A percentile compares a stretch with the other conserved stretches of the same genome.
Evolutionary conservation across 2,329 filamentous ascomycete species (phyloP).

Genomic region (Exophiala sideris): DNA sequence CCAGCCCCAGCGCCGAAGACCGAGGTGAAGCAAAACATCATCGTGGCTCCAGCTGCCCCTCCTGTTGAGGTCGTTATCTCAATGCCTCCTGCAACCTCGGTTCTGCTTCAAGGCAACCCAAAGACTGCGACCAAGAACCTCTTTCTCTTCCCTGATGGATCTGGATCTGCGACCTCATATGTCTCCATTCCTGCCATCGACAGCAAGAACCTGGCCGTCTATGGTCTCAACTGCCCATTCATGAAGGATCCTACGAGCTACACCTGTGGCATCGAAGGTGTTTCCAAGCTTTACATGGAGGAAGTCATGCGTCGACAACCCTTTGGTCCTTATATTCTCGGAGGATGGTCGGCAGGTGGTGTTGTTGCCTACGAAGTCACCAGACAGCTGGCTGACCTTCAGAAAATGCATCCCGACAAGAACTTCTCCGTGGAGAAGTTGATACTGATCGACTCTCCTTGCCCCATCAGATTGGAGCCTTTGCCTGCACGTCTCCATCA

Average conservation of each 20-base stretch:
- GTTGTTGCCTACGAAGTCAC: slow-evolving; percentile 38
- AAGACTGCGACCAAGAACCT: slow-evolving; percentile 41
- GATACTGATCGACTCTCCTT: slow-evolving; percentile 63
- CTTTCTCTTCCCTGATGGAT: slow-evolving; percentile 46
- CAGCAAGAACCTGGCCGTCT: slow-evolving; percentile 40
- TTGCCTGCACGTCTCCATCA: slow-evolving; percentile 55
- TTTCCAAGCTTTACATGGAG: slow-evolving; percentile 31
- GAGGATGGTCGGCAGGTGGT: slow-evolving; percentile 39
- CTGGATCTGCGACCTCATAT: slow-evolving; percentile 47
- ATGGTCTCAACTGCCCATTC: slow-evolving; percentile 45
- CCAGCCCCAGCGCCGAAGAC: slow-evolving; percentile 24
- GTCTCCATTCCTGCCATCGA: slow-evolving; percentile 40
- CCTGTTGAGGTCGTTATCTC: slow-evolving; percentile 25
- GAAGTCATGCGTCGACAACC: slow-evolving; percentile 35
- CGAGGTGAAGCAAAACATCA: slow-evolving; percentile 29
- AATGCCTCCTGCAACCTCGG: slow-evolving; percentile 41
- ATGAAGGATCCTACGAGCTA: slow-evolving; percentile 37
- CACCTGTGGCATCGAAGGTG: slow-evolving; percentile 31
- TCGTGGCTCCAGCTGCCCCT: slow-evolving; percentile 26
- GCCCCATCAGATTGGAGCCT: slow-evolving; percentile 64
- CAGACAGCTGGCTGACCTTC: slow-evolving; percentile 28
- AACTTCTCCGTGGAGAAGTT: slow-evolving; percentile 51
- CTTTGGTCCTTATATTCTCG: slow-evolving; percentile 38
- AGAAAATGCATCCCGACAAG: slow-evolving; percentile 25
- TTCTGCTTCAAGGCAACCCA: slow-evolving; percentile 42